Evolutionary conservation across 2,329 filamentous ascomycete species (phyloP), one percentile per base, ranked within the genome.

Genomic region (Niveomyces coronatus): DNA sequence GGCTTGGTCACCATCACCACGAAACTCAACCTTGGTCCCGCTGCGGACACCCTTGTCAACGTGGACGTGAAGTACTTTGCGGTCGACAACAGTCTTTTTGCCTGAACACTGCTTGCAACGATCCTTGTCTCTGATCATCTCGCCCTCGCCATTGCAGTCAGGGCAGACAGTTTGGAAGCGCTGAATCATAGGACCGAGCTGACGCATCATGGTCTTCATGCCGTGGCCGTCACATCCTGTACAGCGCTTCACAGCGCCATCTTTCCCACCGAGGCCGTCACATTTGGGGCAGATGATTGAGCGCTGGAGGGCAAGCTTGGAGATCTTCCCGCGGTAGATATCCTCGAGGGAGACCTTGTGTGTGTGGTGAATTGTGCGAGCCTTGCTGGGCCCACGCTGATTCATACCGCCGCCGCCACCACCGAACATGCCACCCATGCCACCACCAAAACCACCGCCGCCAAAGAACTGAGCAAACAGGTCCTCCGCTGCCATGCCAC

Each of bases 121-220:
- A 62, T 98, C 91, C 71, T 93, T 93, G 50, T 96, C 89, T 57
- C 85, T 86, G 62, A 98, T 89, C 48, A 82, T 87, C 70, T 98
- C 91, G 44, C 91, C 89, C 64, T 98, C 91, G 46, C 93, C 93
- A 52, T 91, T 89, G 62, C 91, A 98, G 67, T 98, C 93, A 19
- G 88, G 85, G 75, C 91, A 98, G 53, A 95, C 88, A 20, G 89
- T 96, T 73, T 98, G 91, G 79, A 98, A 98, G 42, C 91, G 85
- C 69, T 98, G 93, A 52, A 98, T 96, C 91, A 98, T 98, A 43
- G 91, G 91, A 36, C 91, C 91, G 88, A 98, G 96, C 67, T 98
- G 91, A 59, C 93, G 84, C 91, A 98, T 95, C 89, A 98, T 96
- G 28, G 85, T 95, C 82, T 96, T 96, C 85, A 95, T 94, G 64